phyloP scores from a whole-genome alignment of 495 filamentous ascomycete species.

The Neurospora sp. region DNA sequence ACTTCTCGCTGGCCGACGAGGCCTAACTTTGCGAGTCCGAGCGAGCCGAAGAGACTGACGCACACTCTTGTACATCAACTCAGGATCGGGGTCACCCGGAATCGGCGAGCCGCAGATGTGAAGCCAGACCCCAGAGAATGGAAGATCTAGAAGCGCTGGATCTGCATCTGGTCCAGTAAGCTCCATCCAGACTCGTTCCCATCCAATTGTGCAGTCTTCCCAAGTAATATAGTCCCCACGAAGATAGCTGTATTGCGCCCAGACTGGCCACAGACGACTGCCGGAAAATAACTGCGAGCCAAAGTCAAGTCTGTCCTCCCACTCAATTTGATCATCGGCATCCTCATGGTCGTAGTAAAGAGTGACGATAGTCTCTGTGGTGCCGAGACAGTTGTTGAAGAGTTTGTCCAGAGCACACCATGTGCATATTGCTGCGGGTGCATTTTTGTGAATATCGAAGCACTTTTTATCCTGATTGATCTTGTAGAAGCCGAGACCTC shows the following conservation, averaged over 20 bases:
- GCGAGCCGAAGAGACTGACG: neutral
- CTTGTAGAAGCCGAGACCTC: neutral
- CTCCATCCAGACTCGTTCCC: neutral
- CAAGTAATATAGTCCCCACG: neutral
- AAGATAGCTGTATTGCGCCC: neutral
- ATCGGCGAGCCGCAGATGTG: neutral
- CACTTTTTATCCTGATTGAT: accelerated
- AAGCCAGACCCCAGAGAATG: neutral
- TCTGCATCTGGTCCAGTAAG: neutral
- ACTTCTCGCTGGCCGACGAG: neutral
- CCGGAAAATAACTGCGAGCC: neutral
- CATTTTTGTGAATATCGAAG: neutral
- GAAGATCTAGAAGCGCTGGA: neutral
- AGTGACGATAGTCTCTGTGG: neutral
- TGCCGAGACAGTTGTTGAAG: neutral
- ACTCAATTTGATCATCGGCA: neutral
- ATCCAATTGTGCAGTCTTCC: no score
- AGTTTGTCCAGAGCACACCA: neutral
- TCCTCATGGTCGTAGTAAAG: neutral
- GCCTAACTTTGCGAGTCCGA: neutral
- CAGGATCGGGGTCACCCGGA: neutral
- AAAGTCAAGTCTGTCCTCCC: neutral
- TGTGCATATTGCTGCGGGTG: neutral
- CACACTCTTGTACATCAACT: neutral
- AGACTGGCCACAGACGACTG: neutral